Percentiles rank a stretch among this genome's conserved stretches.
phyloP scores from a whole-genome alignment of 116 monocot genomes.

The Zostera marina region DNA sequence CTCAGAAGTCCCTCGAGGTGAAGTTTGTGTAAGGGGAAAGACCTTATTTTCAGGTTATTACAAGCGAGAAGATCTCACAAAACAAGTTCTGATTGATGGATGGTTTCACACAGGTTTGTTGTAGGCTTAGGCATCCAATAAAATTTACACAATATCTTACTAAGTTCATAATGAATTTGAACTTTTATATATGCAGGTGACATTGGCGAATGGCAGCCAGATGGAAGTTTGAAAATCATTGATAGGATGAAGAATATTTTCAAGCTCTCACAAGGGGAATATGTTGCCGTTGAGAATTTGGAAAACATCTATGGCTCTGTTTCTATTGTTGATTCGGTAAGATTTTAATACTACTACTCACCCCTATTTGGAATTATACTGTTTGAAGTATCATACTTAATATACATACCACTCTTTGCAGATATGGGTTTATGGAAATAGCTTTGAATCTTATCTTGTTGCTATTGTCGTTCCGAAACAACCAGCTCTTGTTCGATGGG shows the following conservation, averaged over 20 bases:
- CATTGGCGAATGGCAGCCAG: conserved; percentile 77
- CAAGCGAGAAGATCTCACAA: conserved; percentile 86
- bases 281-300: conserved; percentile 91
- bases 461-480: conserved; percentile 70
- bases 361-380: background rate
- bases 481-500: conserved; percentile 68
- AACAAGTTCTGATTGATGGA: conserved; percentile 71
- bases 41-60: conserved; percentile 78
- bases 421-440: conserved; percentile 97
- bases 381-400: background rate
- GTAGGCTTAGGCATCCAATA: background rate
- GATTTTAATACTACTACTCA: background rate
- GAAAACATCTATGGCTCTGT: conserved; percentile 72
- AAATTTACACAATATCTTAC: background rate
- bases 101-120: conserved; percentile 93
- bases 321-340: conserved; percentile 54
- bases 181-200: conserved; percentile 36
- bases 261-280: conserved; percentile 97
- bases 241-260: conserved; percentile 93
- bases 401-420: conserved; percentile 11
- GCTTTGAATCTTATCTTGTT: conserved; percentile 84
- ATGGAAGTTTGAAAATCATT: conserved; percentile 89
- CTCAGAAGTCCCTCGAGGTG: conserved; percentile 44
- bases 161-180: background rate
- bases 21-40: conserved; percentile 70